Evolutionary conservation across 2,329 filamentous ascomycete genomes (phyloP), one percentile per base, ranked within the genome.

Genomic region (Claviceps digitariae): DNA sequence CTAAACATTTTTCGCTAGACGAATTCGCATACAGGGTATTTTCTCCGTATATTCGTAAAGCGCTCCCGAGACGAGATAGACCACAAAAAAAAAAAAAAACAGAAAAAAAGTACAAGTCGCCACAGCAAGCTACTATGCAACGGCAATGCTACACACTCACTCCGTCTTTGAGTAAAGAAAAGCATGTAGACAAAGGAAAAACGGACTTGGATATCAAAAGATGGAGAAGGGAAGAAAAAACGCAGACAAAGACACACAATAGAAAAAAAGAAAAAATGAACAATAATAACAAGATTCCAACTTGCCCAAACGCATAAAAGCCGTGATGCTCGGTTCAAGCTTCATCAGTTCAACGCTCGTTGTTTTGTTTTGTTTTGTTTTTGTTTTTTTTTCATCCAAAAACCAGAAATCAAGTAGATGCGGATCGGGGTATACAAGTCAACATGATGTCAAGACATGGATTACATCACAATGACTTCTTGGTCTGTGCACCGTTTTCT

Each of bases 401-500:
- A n/a, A 5, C 8, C 38, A 23, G 41, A 9, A 23, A 21, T 43
- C 21, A 6, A 34, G 31, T 34, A 10, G 27, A n/a, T 29, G 27
- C 4, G 27, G 27, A 8, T 29, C 4, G 27, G 27, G 27, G 27
- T 29, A 7, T 13, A 34, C n/a, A 34, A 34, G 7, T 10, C 2
- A 2, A 8, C 31, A 34, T 34, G 10, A 34, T 12, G 31, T 34
- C 31, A 10, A 10, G 31, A 10, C 43, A 8, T 55, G 23, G 27
- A 41, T 17, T 43, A 15, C 40, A 21, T 43, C 41, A 4, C 13
- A 6, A 25, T 59, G 49, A 62, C 50, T 55, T 59, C 51, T 58
- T 56, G 56, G 58, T 36, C 59, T 62, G 31, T 59, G 41, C 8
- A 25, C 31, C 50, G 21, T 41, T 50, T n/a, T 55, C 64, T 46